phyloP scores from a whole-genome alignment of 2,329 filamentous ascomycete genomes.

The Cryphonectria japonica region DNA sequence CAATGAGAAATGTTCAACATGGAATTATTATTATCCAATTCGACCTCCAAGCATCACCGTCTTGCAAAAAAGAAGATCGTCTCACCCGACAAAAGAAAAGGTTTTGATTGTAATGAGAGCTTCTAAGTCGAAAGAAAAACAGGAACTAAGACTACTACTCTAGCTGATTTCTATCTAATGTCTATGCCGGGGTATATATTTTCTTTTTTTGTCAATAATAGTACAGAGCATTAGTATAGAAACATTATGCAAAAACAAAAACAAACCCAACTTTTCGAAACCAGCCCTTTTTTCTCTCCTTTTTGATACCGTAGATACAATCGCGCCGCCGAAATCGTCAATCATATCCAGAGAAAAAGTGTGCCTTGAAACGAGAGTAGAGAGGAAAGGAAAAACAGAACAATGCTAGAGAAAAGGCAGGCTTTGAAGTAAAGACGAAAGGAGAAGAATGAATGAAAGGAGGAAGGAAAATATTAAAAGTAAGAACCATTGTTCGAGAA shows the following conservation, averaged over 20 bases:
- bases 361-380: not conserved
- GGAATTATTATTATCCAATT: not conserved
- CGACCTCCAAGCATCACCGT: not conserved
- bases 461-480: conserved; percentile 13
- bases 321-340: conserved; percentile 1
- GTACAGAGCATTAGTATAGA: conserved; percentile 7
- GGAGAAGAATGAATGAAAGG: not conserved
- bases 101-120: conserved; percentile 13
- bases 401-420: not conserved
- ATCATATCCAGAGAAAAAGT: conserved; percentile 6
- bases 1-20: not conserved
- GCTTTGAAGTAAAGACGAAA: not conserved
- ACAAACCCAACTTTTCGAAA: conserved; percentile 13
- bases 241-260: conserved; percentile 2
- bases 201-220: conserved; percentile 3
- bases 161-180: conserved; percentile 20
- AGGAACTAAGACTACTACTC: conserved; percentile 3
- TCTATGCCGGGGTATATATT: conserved; percentile 29
- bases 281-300: conserved; percentile 4
- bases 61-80: not conserved
- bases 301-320: conserved; percentile 4
- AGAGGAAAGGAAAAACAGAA: not conserved
- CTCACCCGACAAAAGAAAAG: conserved; percentile 19
- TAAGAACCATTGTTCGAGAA: conserved; percentile 20
- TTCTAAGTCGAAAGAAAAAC: not conserved